Conservation (phyloP, 208 protist genomes). For the Entamoeba nuttalli region DNA sequence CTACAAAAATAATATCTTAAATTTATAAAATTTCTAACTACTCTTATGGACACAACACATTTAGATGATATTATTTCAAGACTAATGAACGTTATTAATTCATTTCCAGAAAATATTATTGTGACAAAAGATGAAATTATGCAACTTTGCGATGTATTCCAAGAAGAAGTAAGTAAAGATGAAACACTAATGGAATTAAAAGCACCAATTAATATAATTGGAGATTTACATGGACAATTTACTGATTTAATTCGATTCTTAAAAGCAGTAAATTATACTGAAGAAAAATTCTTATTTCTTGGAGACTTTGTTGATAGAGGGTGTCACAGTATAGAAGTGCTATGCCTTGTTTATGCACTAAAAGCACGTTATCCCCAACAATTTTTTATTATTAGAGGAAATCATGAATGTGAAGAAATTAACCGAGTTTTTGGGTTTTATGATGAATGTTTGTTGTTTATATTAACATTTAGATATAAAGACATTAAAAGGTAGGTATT, state of each 20-base stretch:
- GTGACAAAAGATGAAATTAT: background rate
- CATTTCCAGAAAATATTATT: background rate
- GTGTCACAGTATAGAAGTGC: constrained; percentile 89
- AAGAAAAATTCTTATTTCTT: constrained; percentile 93
- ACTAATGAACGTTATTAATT: background rate
- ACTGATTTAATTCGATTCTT: constrained; percentile 97
- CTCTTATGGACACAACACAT: background rate
- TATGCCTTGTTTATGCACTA: constrained; percentile 52
- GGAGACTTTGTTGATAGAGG: constrained; percentile 99
- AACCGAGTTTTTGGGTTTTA: constrained; percentile 98
- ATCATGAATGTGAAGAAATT: constrained; percentile 91
- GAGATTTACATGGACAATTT: constrained; percentile 98
- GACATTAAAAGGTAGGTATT: constrained; percentile 1
- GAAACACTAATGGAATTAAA: constrained; percentile 50
- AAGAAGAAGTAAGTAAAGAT: constrained; percentile 42
- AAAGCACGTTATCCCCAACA: constrained; percentile 49
- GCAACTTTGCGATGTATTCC: constrained; percentile 7
- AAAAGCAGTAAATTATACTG: constrained; percentile 93
- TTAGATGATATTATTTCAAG: background rate
- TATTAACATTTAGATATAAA: background rate
- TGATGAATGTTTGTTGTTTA: constrained; percentile 64
- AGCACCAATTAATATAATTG: constrained; percentile 38
- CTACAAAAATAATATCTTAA: background rate
- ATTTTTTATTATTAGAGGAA: constrained; percentile 91
- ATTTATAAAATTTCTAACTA: background rate